Base-by-base conservation (phyloP, 208 protist genomes). In the Phytomonas sp. region DNA sequence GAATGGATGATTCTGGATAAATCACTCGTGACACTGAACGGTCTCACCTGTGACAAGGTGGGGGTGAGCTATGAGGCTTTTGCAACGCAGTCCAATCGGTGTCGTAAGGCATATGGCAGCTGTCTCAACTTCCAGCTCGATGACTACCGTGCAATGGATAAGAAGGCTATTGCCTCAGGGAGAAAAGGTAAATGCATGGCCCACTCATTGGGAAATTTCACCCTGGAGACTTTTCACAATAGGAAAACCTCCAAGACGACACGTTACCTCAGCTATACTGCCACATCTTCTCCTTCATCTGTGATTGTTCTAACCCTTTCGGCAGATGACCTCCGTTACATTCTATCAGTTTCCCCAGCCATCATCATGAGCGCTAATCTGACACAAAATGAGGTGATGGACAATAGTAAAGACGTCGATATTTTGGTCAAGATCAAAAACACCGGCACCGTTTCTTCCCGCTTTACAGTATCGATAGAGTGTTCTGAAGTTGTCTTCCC, bases 1-100 rank as follows among this genome's bases (percentile, higher is more conserved):
- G 91, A 96, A 76, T 96, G 86, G 86, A 86, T 96, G 62, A 52
- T 97, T 52, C 61, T 95, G 29, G 70, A 88, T 61, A 82, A 45
- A 3, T 80, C 69, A 16, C 72, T 82, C 32, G 90, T 95, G 63
- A 91, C 81, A 1, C 23, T 89, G 33, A 70, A 92, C 45, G 93
- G 93, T 11, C 73, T 74, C 12, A 81, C 87, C 37, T 97, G 93
- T 77, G 84, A 97, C 76, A 94, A 94, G 68, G 78, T 97, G 1
- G 93, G 93, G 30, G 89, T 96, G 23, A 92, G 85, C 12, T 95
- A 94, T 78, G 87, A 93, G 71, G 91, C 83, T n/a, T 95, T 95
- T 63, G 67, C 74, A 0, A 81, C 75, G 45, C 88, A 96, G 66
- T 83, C 83, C 33, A 88, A 89, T 60, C 62, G 65, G 59, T 97